Evolutionary conservation across 2,329 filamentous ascomycete species (phyloP).

Genomic region (Botrytis tulipae): DNA sequence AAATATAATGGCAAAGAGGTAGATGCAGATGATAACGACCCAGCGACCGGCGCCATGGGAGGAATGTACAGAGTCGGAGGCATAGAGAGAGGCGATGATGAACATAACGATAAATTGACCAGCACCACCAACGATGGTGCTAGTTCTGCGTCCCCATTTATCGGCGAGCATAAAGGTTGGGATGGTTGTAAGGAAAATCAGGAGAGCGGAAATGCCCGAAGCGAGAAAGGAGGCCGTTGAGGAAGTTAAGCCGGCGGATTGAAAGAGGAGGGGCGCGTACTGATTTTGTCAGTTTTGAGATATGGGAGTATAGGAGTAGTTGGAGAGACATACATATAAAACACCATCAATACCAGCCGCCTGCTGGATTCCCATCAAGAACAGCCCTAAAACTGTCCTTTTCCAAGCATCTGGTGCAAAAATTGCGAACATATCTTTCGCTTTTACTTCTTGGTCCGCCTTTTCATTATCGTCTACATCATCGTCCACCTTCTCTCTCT

Average conservation of each 20-base stretch:
- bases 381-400: slow-evolving; percentile 52
- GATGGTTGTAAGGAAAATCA: slow-evolving; percentile 57
- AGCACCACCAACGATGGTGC: slow-evolving; percentile 53
- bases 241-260: slow-evolving; percentile 56
- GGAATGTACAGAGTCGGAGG: slow-evolving; percentile 45
- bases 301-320: not conserved
- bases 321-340: slow-evolving; percentile 49
- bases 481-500: slow-evolving; percentile 32
- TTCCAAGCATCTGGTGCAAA: slow-evolving; percentile 46
- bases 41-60: slow-evolving; percentile 45
- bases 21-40: slow-evolving; percentile 52
- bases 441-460: slow-evolving; percentile 22
- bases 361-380: slow-evolving; percentile 59
- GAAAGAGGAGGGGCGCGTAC: slow-evolving; percentile 61
- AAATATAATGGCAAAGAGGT: slow-evolving; percentile 49
- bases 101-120: slow-evolving; percentile 51
- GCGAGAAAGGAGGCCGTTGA: slow-evolving; percentile 57
- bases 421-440: slow-evolving; percentile 32
- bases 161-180: slow-evolving; percentile 57
- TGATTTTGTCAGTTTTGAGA: slow-evolving; percentile 31
- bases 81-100: slow-evolving; percentile 54
- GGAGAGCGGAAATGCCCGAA: slow-evolving; percentile 57
- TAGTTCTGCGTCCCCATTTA: slow-evolving; percentile 55
- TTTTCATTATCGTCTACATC: slow-evolving; percentile 10
- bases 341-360: slow-evolving; percentile 62